Conservation (phyloP, 192 early-diverging fungal species). For the Globomyces pollinis-pini region DNA sequence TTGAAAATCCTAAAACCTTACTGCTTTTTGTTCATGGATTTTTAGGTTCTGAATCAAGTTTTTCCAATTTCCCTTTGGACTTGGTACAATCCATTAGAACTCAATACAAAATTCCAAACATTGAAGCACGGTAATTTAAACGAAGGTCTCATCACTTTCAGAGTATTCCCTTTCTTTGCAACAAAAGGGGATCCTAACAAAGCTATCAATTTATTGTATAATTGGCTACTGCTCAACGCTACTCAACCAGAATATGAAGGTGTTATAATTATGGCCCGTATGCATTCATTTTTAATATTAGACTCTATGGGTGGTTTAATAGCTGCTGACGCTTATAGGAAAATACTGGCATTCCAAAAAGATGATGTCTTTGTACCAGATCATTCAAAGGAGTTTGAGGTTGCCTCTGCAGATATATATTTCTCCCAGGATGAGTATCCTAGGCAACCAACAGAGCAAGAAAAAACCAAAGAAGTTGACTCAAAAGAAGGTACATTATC, state of each 20-base stretch:
- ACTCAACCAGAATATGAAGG: conserved; percentile 19
- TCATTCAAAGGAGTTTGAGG: background rate
- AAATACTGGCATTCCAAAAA: background rate
- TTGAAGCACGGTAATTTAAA: too few relatives aligned
- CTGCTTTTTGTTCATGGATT: conserved; percentile 46
- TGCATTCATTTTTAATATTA: conserved; percentile 23
- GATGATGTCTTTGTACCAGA: conserved; percentile 3
- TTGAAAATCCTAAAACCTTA: conserved; percentile 14
- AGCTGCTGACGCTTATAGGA: conserved; percentile 24
- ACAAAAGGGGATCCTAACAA: conserved; percentile 22
- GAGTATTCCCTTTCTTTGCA: conserved; percentile 27
- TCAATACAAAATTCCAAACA: background rate
- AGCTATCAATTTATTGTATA: conserved; percentile 29
- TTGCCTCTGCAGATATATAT: background rate
- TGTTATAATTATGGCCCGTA: conserved; percentile 38
- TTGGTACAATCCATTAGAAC: conserved; percentile 13
- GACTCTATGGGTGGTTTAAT: conserved; percentile 47
- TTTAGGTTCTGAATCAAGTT: conserved; percentile 34
- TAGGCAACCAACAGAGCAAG: too few relatives aligned
- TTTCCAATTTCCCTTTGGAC: conserved; percentile 29
- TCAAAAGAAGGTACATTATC: background rate
- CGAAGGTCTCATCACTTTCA: too few relatives aligned
- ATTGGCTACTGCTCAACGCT: conserved; percentile 30
- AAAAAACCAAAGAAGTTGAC: background rate
- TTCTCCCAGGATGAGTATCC: background rate